Percentiles rank a stretch among this genome's conserved stretches.
phyloP scores from a whole-genome alignment of 768 basidiomycete species.

The Leccinum rimulosum region DNA sequence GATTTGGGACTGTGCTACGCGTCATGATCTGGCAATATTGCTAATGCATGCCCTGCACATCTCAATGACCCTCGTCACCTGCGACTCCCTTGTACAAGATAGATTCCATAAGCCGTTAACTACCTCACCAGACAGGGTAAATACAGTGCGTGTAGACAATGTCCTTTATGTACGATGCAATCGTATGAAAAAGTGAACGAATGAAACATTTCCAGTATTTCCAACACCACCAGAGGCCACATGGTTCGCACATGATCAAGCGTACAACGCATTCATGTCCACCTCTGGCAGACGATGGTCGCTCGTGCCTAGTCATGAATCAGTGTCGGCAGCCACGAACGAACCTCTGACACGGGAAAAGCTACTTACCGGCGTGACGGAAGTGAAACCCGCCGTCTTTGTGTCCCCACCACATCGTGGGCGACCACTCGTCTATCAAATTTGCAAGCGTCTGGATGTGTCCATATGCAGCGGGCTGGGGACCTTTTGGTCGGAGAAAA shows the following conservation, averaged over 20 bases:
- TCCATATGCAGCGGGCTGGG: constrained; percentile 33
- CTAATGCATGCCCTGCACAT: too few relatives aligned
- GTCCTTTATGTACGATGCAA: not conserved
- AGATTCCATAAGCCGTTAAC: not conserved
- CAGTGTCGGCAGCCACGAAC: not conserved
- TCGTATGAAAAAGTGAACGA: not conserved
- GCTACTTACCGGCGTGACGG: constrained; percentile 24
- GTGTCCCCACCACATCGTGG: constrained; percentile 32
- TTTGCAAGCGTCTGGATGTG: constrained; percentile 35
- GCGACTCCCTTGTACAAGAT: not conserved
- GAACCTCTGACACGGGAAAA: not conserved
- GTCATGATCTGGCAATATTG: too few relatives aligned
- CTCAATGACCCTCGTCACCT: too few relatives aligned
- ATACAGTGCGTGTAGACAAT: not conserved
- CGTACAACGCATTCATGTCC: constrained; percentile 7
- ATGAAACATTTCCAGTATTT: not conserved
- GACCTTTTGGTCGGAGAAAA: constrained; percentile 17
- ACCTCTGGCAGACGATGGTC: constrained; percentile 21
- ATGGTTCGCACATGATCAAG: not conserved
- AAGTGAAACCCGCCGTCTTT: constrained; percentile 8
- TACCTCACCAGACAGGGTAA: not conserved
- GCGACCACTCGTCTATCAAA: constrained; percentile 36
- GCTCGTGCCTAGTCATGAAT: constrained; percentile 20
- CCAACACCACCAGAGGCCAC: not conserved
- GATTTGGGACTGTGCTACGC: too few relatives aligned